A percentile compares a stretch with the other conserved stretches of the same genome.
These are phyloP conservation scores for Hericium erinaceus DNA, from an alignment of 768 basidiomycete genomes.

Conservation along the genomic window DNA sequence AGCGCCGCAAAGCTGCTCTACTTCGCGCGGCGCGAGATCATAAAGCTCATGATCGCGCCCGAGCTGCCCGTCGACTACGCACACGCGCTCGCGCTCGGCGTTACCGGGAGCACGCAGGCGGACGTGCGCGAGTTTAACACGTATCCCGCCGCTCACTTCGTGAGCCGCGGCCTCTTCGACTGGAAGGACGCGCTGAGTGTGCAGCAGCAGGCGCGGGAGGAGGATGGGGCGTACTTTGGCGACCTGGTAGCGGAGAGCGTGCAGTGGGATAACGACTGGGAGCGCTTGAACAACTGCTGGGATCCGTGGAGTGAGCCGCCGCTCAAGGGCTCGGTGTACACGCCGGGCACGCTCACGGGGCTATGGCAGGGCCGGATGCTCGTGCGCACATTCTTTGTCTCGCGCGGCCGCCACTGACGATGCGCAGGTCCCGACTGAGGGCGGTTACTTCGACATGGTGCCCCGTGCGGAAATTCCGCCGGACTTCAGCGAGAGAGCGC, in stretches of 20 bases:
- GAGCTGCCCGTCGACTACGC: conserved; percentile 25
- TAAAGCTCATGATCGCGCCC: conserved; percentile 33
- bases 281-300: conserved; percentile 38
- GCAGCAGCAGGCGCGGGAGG: conserved; percentile 19
- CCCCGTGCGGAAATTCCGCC: conserved; percentile 16
- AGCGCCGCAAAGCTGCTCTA: conserved; percentile 56
- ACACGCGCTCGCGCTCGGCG: conserved; percentile 20
- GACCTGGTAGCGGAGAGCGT: conserved; percentile 27
- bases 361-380: conserved; percentile 57
- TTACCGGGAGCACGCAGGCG: conserved; percentile 39
- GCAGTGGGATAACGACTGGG: conserved; percentile 51
- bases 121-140: conserved; percentile 54
- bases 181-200: conserved; percentile 15
- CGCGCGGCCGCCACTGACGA: conserved; percentile 1
- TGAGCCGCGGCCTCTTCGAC: conserved; percentile 18
- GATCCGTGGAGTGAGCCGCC: conserved; percentile 25
- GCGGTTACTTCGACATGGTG: conserved; percentile 22
- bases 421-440: conserved; percentile 25
- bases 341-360: conserved; percentile 43
- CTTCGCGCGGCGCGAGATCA: conserved; percentile 46
- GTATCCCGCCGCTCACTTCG: conserved; percentile 27
- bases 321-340: conserved; percentile 30
- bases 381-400: conserved; percentile 27
- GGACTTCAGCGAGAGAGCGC: conserved; percentile 19
- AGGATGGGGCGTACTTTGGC: conserved; percentile 13